Evolutionary conservation across 805 yeast species (phyloP).

Genomic region (Lachancea waltii): DNA sequence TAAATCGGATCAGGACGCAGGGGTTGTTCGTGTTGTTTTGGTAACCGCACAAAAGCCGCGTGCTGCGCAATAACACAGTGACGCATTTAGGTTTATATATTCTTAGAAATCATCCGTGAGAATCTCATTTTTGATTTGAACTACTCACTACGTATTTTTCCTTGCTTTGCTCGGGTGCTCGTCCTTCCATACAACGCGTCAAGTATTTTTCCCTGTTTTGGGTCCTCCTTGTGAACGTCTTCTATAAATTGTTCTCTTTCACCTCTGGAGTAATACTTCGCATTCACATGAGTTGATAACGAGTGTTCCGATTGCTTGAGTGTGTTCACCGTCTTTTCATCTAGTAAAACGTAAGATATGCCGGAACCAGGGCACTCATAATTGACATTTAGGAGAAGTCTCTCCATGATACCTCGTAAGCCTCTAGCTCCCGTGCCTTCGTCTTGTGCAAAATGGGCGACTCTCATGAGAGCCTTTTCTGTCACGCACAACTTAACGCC

Average conservation of each 20-base stretch:
- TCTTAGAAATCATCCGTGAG: not conserved
- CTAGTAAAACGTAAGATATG: slow-evolving; percentile 43
- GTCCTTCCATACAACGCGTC: slow-evolving; percentile 30
- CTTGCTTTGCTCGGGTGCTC: slow-evolving; percentile 18
- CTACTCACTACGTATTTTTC: slow-evolving; percentile 3
- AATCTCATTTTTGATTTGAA: not conserved
- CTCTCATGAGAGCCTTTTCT: slow-evolving; percentile 39
- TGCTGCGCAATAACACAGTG: not conserved
- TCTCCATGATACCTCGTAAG: slow-evolving; percentile 48
- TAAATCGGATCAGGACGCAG: slow-evolving; percentile 23
- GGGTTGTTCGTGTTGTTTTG: slow-evolving; percentile 21
- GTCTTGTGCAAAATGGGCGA: slow-evolving; percentile 43
- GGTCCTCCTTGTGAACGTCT: slow-evolving; percentile 40
- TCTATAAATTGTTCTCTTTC: slow-evolving; percentile 38
- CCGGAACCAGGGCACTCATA: slow-evolving; percentile 58
- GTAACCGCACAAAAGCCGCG: slow-evolving; percentile 28
- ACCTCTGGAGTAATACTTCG: slow-evolving; percentile 41
- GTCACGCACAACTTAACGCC: slow-evolving; percentile 48
- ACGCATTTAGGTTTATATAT: not conserved
- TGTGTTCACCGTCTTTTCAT: slow-evolving; percentile 38
- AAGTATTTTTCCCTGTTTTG: slow-evolving; percentile 30
- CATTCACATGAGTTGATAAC: slow-evolving; percentile 29
- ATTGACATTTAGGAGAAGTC: slow-evolving; percentile 43
- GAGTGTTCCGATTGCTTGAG: slow-evolving; percentile 32
- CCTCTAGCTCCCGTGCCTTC: slow-evolving; percentile 63